Percentiles rank a stretch among this genome's conserved stretches.
These are phyloP conservation scores for Leptographium wingfieldii DNA, from an alignment of 2,329 filamentous ascomycete species.

Conservation along the genomic window DNA sequence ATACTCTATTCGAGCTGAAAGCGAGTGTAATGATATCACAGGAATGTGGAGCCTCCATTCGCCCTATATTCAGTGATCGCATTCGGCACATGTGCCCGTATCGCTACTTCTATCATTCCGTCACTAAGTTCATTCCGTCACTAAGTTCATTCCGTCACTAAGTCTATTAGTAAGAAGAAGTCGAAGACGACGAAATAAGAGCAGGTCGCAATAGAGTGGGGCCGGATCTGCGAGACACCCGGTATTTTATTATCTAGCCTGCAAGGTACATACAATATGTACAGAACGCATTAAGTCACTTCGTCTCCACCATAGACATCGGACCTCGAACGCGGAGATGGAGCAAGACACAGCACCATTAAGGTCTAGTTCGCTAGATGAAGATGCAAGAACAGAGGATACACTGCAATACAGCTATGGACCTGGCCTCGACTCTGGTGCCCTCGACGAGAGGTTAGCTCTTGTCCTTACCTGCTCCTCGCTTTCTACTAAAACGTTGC, in stretches of 20 bases:
- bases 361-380: constrained; percentile 10
- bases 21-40: not conserved
- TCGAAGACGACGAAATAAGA: no score
- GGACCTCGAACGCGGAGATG: not conserved
- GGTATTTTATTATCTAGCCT: not conserved
- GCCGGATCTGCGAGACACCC: no score
- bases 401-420: constrained; percentile 34
- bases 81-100: not conserved
- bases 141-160: no score
- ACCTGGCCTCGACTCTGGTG: constrained; percentile 26
- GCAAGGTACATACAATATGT: not conserved
- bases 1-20: not conserved
- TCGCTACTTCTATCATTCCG: no score
- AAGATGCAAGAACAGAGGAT: constrained; percentile 35
- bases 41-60: not conserved
- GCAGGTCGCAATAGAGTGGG: no score
- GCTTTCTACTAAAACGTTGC: constrained; percentile 3
- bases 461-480: not conserved
- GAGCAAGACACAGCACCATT: not conserved
- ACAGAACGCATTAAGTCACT: not conserved
- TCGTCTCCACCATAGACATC: not conserved
- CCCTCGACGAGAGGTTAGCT: constrained; percentile 22
- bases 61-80: not conserved
- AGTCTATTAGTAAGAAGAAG: no score
- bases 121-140: no score